Base-by-base conservation (phyloP, 2,329 filamentous ascomycete species). In the Penicillium hesseltinei region DNA sequence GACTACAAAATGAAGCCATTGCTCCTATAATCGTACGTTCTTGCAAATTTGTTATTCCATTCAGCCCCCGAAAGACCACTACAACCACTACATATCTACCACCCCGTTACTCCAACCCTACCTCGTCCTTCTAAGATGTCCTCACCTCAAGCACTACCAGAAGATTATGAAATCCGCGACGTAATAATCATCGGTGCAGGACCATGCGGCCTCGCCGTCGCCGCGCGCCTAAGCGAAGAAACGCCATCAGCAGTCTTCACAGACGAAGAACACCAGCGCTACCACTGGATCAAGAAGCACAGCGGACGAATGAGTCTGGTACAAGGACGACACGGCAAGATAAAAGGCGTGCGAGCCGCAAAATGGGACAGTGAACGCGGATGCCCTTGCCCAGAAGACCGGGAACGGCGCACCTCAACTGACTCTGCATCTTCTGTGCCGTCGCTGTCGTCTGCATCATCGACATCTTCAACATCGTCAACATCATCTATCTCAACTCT, bases 231-330 rank as follows among this genome's bases (percentile, higher is more conserved):
- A 1, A 82, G 83, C 42, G 90, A 93, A 73, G 80, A 82, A 54
- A 89, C 88, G 0, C 90, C 90, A 0, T 90, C 88, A 0, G 89
- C 90, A 1, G 84, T 92, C 51, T 93, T 93, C 74, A 92, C 90
- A 0, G 89, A 93, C 68, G 88, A 90, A 63, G 90, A 93, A 68
- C 89, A 93, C 67, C 85, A 88, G 42, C 82, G 90, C n/a, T 93
- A 90, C 70, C 85, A 90, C 71, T 92, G 89, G 87, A 87, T 91
- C 56, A 81, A 81, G 56, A 87, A 86, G 55, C 83, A 90, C 67
- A 81, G 82, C 29, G 80, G 80, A 29, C 82, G 83, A 31, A 83
- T 86, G 72, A 79, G 60, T 8, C 77, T 88, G 1, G 66, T 74
- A 3, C 67, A 69, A 55, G 67, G 67, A 1, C 66, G 66, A 3